Percentiles rank a stretch among this genome's conserved stretches.
phyloP scores from a whole-genome alignment of 441 rosid genomes.

The Pelargonium fulgidum region DNA sequence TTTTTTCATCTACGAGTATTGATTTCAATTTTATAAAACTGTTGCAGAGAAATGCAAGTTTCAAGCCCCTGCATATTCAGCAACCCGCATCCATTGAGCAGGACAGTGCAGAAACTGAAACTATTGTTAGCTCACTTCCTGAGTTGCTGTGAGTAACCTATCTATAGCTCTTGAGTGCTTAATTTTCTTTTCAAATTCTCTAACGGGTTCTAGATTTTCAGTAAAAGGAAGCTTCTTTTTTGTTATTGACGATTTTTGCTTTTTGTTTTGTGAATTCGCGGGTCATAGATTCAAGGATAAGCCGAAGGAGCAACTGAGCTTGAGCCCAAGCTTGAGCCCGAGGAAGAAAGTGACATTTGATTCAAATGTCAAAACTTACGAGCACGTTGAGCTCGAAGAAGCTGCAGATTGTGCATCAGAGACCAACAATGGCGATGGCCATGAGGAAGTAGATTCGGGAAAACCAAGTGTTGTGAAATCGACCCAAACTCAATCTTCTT shows the following conservation, averaged over 20 bases:
- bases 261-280: not conserved
- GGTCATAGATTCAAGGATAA: conserved; percentile 30
- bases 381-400: conserved; percentile 37
- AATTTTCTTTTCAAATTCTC: not conserved
- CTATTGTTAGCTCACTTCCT: not conserved
- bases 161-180: not conserved
- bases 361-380: conserved; percentile 53
- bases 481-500: conserved; percentile 30
- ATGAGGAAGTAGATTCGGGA: conserved; percentile 19
- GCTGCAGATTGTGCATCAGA: conserved; percentile 23
- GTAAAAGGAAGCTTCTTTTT: not conserved
- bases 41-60: conserved; percentile 9
- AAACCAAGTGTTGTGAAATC: conserved; percentile 20
- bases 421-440: conserved; percentile 18
- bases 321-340: conserved; percentile 28
- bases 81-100: not conserved
- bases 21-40: not conserved
- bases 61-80: not conserved
- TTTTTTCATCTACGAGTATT: not conserved
- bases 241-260: not conserved
- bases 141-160: not conserved
- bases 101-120: not conserved
- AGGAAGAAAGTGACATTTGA: conserved; percentile 73
- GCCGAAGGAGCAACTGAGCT: conserved; percentile 36
- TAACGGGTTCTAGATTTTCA: not conserved